Base-by-base conservation (phyloP, 2,329 filamentous ascomycete genomes). In the Madurella mycetomatis region DNA sequence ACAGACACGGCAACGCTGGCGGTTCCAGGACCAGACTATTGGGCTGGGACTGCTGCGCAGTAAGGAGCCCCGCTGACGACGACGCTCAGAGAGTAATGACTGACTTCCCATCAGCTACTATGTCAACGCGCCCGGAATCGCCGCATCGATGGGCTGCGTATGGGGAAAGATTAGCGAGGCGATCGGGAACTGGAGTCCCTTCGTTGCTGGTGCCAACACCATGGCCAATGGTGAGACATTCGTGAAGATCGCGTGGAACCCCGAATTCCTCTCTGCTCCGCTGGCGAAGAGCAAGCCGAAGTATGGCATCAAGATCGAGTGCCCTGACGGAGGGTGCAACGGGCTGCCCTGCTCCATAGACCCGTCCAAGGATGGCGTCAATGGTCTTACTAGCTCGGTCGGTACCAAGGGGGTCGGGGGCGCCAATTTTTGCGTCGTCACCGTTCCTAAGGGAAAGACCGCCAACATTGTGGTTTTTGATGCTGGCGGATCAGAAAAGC, bases 231-330 rank as follows among this genome's bases (percentile, higher is more conserved):
- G 88, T 48, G 71, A 81, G 57, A 90, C 87, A 1, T 92, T 81
- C 66, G 78, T 90, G 63, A 91, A 90, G 73, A 75, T 92, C 49
- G 87, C 84, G 51, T 87, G 84, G 79, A 92, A 92, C 70, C 88
- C 88, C 19, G 86, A 89, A 58, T 92, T 83, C 70, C 77, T 84
- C 62, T 64, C 76, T 63, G 71, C 81, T 59, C 48, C 75, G 16
- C 71, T 89, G 65, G 76, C 76, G 45, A 72, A 76, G 60, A 77
- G 73, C 17, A 78, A 79, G 59, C 87, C 88, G 7, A 76, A 73
- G 5, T 92, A 81, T 61, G 87, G 87, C 59, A 69, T 91, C 51
- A 82, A 82, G 68, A 83, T 92, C 61, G 81, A 85, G 65, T 92
- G 88, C 67, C 77, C 80, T 7, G 77, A 79, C 32, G 79, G 77